Evolutionary conservation across 805 yeast species (phyloP), one percentile per base, ranked within the genome.

Genomic region (Candida maesae): DNA sequence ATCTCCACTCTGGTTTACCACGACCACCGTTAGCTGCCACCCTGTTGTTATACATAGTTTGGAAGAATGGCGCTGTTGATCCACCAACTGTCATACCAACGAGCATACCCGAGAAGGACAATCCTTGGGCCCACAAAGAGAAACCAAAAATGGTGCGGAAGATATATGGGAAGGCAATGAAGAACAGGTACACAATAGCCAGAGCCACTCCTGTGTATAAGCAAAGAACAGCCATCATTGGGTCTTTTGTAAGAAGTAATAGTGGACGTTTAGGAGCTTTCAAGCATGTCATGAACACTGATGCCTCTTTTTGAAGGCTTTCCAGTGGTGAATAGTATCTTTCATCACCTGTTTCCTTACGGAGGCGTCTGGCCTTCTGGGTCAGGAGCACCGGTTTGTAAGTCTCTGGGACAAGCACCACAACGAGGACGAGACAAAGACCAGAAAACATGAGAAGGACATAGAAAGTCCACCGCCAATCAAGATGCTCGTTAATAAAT

Each of bases 381-480:
- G 65, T 67, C 35, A 78, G 56, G 25, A 79, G 53, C 4, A 75
- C 63, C 1, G 81, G 79, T 19, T 66, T 72, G 56, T 80, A 79
- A 1, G 86, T 87, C 63, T 87, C 96, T 4, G 73, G 83, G 46
- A 71, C 76, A 30, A 68, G 74, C 49, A 66, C 47, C 5, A 56
- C 61, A 12, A 65, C 73, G 55, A 65, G 65, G 42, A 60, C 61
- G 45, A 79, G 67, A 49, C 78, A 66, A 2, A 74, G 70, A 3
- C 81, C 85, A 47, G 80, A 73, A 49, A 79, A 76, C n/a, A 84
- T 78, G 16, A 81, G 61, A 52, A 82, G 61, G 8, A 79, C 73
- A 51, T 74, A 74, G 52, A 83, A 84, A 13, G 80, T 75, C 93
- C 93, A 85, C 58, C 82, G 71, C 79, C 85, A 84, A 35, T 65